Percentiles rank a stretch among this genome's conserved stretches.
Conservation (phyloP, 371 early-diverging fungal species). For the Mortierella sp. region DNA sequence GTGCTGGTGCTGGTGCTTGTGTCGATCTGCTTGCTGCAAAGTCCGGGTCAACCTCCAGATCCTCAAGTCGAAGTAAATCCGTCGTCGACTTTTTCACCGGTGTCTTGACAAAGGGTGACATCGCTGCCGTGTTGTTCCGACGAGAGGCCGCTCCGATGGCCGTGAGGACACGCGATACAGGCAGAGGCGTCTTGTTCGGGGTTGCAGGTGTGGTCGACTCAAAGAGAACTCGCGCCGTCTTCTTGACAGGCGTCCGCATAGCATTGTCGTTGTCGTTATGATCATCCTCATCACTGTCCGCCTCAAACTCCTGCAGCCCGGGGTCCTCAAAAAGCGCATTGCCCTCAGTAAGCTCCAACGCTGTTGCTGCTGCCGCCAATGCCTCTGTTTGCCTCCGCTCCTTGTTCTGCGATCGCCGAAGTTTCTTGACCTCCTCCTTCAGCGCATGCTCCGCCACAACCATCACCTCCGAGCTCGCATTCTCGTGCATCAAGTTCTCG, state of each 20-base stretch:
- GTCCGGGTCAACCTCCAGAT: constrained; percentile 12
- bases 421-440: constrained; percentile 27
- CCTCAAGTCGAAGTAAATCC: constrained; percentile 25
- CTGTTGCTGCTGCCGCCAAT: not conserved
- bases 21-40: not conserved
- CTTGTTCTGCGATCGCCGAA: constrained; percentile 39
- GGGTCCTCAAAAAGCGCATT: constrained; percentile 5
- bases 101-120: constrained; percentile 46
- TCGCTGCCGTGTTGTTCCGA: constrained; percentile 23
- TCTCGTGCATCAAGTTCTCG: constrained; percentile 41
- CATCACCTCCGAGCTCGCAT: constrained; percentile 33
- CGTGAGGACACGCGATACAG: constrained; percentile 45
- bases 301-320: not conserved
- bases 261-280: not conserved
- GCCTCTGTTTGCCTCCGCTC: constrained; percentile 16
- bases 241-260: constrained; percentile 28
- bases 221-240: not conserved
- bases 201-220: constrained; percentile 15
- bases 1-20: not conserved
- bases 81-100: constrained; percentile 34
- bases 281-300: not conserved
- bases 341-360: not conserved
- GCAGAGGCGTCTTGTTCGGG: constrained; percentile 35
- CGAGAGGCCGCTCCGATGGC: constrained; percentile 54
- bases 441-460: constrained; percentile 41